These are phyloP conservation scores for Cajanus cajan DNA, from an alignment of 306 rosid species.

Conservation along the genomic window DNA sequence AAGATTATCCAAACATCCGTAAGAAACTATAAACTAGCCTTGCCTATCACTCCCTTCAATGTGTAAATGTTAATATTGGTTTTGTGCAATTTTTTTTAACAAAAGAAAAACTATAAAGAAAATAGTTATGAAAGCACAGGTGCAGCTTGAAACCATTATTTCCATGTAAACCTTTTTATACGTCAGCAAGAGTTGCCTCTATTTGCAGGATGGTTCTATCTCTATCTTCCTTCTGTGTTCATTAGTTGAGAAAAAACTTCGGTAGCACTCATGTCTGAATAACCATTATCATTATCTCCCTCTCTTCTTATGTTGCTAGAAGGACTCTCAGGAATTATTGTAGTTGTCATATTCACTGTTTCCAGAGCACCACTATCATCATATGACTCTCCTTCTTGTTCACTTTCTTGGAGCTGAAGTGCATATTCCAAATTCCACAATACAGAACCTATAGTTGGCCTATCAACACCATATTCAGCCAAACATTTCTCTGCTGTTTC, in stretches of 20 bases:
- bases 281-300: slow-evolving; percentile 36
- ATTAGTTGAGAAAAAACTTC: slow-evolving; percentile 77
- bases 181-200: background rate
- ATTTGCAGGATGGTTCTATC: slow-evolving; percentile 31
- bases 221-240: slow-evolving; percentile 72
- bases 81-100: slow-evolving; percentile 11
- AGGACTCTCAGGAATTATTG: slow-evolving; percentile 31
- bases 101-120: background rate
- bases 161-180: slow-evolving; percentile 4
- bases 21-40: slow-evolving; percentile 17
- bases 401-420: slow-evolving; percentile 77
- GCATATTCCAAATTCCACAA: slow-evolving; percentile 88
- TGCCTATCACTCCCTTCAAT: slow-evolving; percentile 1
- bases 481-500: slow-evolving; percentile 95
- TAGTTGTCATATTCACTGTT: slow-evolving; percentile 27
- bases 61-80: slow-evolving; percentile 17
- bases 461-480: slow-evolving; percentile 84
- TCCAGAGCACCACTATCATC: slow-evolving; percentile 20
- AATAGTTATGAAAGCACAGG: background rate
- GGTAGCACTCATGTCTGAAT: slow-evolving; percentile 52
- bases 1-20: slow-evolving; percentile 10
- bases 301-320: slow-evolving; percentile 37
- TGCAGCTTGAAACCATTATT: slow-evolving; percentile 24
- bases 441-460: slow-evolving; percentile 86
- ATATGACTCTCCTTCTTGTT: slow-evolving; percentile 32